Evolutionary conservation across 345 rosid genomes (phyloP), one percentile per base, ranked within the genome.

Genomic region (Laguncularia racemosa): DNA sequence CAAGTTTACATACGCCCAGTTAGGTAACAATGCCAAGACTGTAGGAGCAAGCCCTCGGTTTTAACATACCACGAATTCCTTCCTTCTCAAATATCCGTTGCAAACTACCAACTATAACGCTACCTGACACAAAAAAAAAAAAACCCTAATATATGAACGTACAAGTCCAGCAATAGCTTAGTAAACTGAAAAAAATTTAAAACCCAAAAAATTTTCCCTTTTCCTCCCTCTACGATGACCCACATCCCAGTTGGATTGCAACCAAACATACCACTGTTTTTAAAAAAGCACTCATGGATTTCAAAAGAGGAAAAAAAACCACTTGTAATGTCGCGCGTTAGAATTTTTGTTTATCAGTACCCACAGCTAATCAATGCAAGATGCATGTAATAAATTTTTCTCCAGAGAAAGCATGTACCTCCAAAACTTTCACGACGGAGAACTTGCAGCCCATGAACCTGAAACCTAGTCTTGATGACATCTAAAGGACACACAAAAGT

Each of bases 401-500:
- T 33, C 11, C 54, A 57, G 52, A 26, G 28, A 23, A 20, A 19
- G 40, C 40, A 33, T 9, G 13, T 74, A 90, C 92, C 79, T 83
- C 69, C 81, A 69, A 70, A 48, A 45, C 58, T 76, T 46, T 68
- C 62, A 72, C 63, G 58, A 38, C 66, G 58, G 23, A 79, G 72
- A 61, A 68, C 67, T 4, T 86, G 90, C 26, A 90, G 61, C 50
- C 97, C 97, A 53, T 87, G 91, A 64, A 90, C 97, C 63, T 90
- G 97, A 67, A 90, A 83, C 75, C 97, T 80, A 33, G 97, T 90
- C 67, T 90, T 90, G 56, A 90, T 86, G 15, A 90, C 97, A 73
- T 90, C 93, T 62, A 90, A 75, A 53, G 95, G 97, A 59, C 93
- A 90, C 67, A 90, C 95, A 67, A 87, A 87, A 47, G 95, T 80